Evolutionary conservation across 75 land plant genomes (phyloP).

Genomic region (Sequoiadendron giganteum): DNA sequence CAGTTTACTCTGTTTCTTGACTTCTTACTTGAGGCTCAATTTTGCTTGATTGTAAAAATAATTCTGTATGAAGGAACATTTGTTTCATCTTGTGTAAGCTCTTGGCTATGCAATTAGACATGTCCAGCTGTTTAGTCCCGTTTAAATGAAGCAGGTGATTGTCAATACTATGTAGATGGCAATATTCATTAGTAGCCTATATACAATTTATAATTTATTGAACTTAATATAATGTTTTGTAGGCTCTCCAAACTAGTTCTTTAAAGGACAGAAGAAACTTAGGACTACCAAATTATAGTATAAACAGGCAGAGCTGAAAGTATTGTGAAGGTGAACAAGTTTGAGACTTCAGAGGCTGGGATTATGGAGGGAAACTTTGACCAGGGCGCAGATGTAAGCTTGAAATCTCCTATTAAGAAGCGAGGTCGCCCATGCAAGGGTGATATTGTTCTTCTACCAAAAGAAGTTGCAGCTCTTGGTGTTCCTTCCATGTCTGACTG

Average conservation of each 20-base stretch:
- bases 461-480: constrained; percentile 3
- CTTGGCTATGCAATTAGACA: not conserved
- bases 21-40: not conserved
- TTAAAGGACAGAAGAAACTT: not conserved
- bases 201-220: not conserved
- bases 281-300: not conserved
- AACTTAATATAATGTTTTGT: not conserved
- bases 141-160: not conserved
- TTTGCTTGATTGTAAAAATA: not conserved
- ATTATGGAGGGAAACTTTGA: not conserved
- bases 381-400: not conserved
- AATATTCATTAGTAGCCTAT: not conserved
- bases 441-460: constrained; percentile 2
- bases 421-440: not conserved
- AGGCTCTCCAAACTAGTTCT: not conserved
- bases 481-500: not conserved
- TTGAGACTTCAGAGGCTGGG: not conserved
- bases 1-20: not conserved
- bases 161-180: not conserved
- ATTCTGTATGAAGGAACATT: too few relatives aligned
- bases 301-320: not conserved
- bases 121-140: not conserved
- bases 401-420: constrained; percentile 6
- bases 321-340: not conserved
- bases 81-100: not conserved